phyloP scores from a whole-genome alignment of 352 stramenopile genomes.

The Globisporangium viniferum region DNA sequence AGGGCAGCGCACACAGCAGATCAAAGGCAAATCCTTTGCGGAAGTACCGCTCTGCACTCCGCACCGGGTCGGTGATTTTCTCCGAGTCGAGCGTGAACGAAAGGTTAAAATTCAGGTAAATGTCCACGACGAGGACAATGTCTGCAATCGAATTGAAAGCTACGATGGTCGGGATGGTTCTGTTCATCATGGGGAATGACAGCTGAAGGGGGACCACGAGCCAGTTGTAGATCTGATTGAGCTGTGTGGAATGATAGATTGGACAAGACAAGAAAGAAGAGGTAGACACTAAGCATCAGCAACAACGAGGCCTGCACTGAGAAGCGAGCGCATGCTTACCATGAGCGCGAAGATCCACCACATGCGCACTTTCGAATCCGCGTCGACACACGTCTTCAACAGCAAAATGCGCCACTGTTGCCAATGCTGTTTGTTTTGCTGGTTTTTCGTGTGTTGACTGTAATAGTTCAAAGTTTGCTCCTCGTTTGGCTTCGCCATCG shows the following conservation, averaged over 20 bases:
- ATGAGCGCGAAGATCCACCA: conserved; percentile 44
- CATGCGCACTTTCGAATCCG: conserved; percentile 36
- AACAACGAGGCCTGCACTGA: neutral
- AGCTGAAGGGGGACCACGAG: conserved; percentile 44
- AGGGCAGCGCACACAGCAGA: conserved; percentile 38
- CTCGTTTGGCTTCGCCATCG: neutral
- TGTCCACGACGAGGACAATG: conserved; percentile 29
- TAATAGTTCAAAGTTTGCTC: conserved; percentile 8
- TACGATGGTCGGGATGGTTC: conserved; percentile 12
- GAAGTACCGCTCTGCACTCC: conserved; percentile 38
- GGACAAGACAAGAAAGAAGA: neutral
- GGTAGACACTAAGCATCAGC: neutral
- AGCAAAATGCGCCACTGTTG: conserved; percentile 17
- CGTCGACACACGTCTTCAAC: conserved; percentile 33
- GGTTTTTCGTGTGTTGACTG: neutral
- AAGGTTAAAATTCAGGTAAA: conserved; percentile 54
- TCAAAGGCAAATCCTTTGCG: conserved; percentile 32
- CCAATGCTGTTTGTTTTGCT: neutral
- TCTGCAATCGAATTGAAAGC: conserved; percentile 30
- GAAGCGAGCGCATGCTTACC: neutral
- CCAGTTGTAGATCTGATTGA: conserved; percentile 36
- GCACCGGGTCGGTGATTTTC: conserved; percentile 41
- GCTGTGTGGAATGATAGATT: neutral
- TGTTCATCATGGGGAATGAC: conserved; percentile 31
- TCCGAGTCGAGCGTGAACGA: conserved; percentile 44